Evolutionary conservation across 75 land plant genomes (phyloP).

Genomic region (Chamaecyparis obtusa): DNA sequence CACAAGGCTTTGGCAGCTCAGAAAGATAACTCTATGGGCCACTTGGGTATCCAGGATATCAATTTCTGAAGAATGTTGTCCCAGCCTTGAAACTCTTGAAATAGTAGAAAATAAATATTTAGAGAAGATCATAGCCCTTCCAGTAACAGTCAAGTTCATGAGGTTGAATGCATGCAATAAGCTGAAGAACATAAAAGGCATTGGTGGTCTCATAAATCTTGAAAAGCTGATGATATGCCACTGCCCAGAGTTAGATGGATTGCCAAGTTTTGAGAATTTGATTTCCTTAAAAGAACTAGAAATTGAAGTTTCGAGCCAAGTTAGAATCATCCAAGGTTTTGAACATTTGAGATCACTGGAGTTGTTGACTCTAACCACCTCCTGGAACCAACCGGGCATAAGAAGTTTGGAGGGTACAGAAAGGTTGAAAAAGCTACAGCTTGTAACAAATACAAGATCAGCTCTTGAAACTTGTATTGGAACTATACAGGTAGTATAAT

Average conservation of each 20-base stretch:
- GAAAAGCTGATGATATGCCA: neutral
- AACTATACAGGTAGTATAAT: neutral
- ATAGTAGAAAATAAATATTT: neutral
- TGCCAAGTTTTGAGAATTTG: neutral
- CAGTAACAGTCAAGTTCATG: neutral
- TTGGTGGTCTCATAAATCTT: neutral
- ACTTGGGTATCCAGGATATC: neutral
- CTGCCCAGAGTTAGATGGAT: neutral
- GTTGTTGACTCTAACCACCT: neutral
- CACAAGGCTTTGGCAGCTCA: neutral
- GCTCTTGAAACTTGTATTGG: neutral
- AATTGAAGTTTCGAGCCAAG: neutral
- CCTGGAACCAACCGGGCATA: neutral
- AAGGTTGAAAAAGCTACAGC: neutral
- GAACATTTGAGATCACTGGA: neutral
- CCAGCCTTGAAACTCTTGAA: neutral
- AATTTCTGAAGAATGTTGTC: neutral
- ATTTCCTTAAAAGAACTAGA: neutral
- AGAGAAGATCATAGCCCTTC: neutral
- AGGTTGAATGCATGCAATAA: neutral
- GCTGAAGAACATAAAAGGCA: neutral
- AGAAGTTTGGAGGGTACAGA: neutral
- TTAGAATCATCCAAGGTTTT: neutral
- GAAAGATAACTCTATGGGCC: neutral
- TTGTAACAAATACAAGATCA: neutral